Conservation (phyloP, 106 monocot genomes). For the Gastrodia elata region DNA sequence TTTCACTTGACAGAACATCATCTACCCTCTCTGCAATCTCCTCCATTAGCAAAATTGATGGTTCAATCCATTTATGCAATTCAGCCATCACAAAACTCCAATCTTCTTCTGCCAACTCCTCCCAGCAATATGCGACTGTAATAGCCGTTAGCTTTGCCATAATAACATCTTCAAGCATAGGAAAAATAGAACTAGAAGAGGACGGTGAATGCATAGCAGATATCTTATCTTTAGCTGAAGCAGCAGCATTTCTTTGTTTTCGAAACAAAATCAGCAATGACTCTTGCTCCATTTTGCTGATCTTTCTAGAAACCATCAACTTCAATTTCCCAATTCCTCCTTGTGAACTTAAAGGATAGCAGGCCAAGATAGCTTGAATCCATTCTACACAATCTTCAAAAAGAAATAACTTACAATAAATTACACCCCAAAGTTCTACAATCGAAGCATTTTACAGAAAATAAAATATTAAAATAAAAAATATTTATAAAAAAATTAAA, state of each 20-base stretch:
- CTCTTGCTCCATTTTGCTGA: constrained; percentile 30
- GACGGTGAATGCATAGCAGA: constrained; percentile 8
- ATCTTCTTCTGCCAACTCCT: constrained; percentile 68
- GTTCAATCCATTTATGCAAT: constrained; percentile 45
- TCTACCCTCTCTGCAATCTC: constrained; percentile 72
- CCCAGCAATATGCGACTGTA: constrained; percentile 81
- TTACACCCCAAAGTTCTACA: neutral
- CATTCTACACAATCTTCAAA: constrained; percentile 69
- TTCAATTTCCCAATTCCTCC: constrained; percentile 23
- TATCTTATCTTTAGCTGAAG: constrained; percentile 5
- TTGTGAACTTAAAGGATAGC: constrained; percentile 48
- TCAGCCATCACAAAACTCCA: constrained; percentile 64
- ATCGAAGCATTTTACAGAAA: neutral
- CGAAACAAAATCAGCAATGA: constrained; percentile 60
- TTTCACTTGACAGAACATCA: constrained; percentile 25
- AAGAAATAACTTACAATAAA: neutral
- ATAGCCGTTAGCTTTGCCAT: constrained; percentile 59
- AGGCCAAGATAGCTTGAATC: constrained; percentile 77
- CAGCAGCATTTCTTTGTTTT: constrained; percentile 31
- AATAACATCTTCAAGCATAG: constrained; percentile 28
- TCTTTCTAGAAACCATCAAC: constrained; percentile 33
- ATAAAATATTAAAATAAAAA: neutral
- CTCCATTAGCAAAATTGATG: constrained; percentile 66
- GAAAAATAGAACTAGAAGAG: constrained; percentile 1
- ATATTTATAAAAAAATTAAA: neutral